A percentile compares a stretch with the other conserved stretches of the same genome.
Conservation (phyloP, 257 asterid genomes). For the Gentiana dahurica region DNA sequence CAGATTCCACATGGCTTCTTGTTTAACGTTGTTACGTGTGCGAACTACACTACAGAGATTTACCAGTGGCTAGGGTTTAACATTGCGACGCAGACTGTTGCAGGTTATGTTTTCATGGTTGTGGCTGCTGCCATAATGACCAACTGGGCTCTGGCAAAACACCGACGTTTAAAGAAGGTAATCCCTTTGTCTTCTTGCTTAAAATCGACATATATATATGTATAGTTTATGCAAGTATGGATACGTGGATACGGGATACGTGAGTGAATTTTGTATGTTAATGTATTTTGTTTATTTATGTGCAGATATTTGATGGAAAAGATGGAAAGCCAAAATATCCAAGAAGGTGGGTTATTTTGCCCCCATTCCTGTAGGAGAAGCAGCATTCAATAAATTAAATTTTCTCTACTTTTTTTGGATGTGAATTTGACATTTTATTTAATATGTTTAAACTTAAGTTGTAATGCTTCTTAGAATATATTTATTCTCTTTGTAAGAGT, state of each 20-base stretch:
- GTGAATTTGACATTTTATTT: no score
- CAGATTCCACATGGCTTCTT: constrained; percentile 91
- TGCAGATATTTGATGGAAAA: constrained; percentile 93
- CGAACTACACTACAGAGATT: constrained; percentile 92
- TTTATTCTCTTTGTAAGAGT: constrained; percentile 4
- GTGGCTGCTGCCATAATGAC: constrained; percentile 97
- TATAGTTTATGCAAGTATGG: no score
- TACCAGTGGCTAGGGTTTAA: constrained; percentile 99
- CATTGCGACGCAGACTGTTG: constrained; percentile 81
- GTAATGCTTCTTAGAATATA: constrained; percentile 7
- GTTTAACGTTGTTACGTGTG: constrained; percentile 89
- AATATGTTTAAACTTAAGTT: background rate
- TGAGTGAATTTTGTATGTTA: no score
- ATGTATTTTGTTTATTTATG: constrained; percentile 13
- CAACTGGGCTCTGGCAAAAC: constrained; percentile 97
- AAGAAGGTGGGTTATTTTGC: constrained; percentile 90
- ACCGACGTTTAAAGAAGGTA: constrained; percentile 87
- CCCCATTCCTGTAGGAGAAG: constrained; percentile 74
- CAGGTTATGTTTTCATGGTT: constrained; percentile 81
- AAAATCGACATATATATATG: background rate
- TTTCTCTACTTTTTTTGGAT: no score
- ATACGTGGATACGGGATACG: background rate
- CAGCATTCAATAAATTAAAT: background rate
- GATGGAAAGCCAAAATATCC: constrained; percentile 89
- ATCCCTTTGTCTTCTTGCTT: constrained; percentile 8